Percentiles rank a stretch among this genome's conserved stretches.
Evolutionary conservation across 139 green algal species (phyloP).

Genomic region (Chlamydomonas sphaeroides): DNA sequence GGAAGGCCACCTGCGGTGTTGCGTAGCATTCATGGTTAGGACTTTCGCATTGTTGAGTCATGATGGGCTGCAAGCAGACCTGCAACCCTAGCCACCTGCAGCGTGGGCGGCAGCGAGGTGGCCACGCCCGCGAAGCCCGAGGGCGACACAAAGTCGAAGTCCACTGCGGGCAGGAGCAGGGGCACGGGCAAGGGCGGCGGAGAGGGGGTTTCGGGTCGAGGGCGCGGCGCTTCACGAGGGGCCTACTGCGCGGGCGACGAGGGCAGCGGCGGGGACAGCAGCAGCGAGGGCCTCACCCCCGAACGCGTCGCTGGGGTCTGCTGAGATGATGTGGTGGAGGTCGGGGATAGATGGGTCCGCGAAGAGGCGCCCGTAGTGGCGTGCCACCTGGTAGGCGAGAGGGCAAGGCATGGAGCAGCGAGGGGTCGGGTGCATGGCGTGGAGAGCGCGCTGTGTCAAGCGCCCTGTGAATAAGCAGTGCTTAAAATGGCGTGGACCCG

Average conservation of each 20-base stretch:
- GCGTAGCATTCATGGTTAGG: too few relatives aligned
- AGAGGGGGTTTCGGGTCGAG: neutral
- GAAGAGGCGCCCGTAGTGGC: slow-evolving; percentile 79
- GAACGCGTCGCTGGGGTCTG: slow-evolving; percentile 73
- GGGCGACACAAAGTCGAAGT: slow-evolving; percentile 45
- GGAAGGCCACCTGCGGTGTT: slow-evolving; percentile 85
- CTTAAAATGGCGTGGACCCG: too few relatives aligned
- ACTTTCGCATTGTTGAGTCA: too few relatives aligned
- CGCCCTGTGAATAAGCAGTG: too few relatives aligned
- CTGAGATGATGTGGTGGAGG: slow-evolving; percentile 81
- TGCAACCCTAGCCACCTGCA: too few relatives aligned
- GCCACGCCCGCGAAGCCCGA: slow-evolving; percentile 4
- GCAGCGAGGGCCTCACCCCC: slow-evolving; percentile 50
- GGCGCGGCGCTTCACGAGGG: neutral
- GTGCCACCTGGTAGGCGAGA: neutral
- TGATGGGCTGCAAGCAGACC: neutral
- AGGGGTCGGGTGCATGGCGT: too few relatives aligned
- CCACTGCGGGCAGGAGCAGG: slow-evolving; percentile 9
- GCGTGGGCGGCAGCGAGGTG: slow-evolving; percentile 5
- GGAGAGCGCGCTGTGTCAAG: too few relatives aligned
- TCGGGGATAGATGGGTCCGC: slow-evolving; percentile 68
- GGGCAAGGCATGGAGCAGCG: too few relatives aligned
- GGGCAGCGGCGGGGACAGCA: too few relatives aligned
- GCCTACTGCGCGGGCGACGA: neutral
- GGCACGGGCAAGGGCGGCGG: too few relatives aligned